Evolutionary conservation across 345 rosid genomes (phyloP).

Genomic region (Aquilaria sinensis): DNA sequence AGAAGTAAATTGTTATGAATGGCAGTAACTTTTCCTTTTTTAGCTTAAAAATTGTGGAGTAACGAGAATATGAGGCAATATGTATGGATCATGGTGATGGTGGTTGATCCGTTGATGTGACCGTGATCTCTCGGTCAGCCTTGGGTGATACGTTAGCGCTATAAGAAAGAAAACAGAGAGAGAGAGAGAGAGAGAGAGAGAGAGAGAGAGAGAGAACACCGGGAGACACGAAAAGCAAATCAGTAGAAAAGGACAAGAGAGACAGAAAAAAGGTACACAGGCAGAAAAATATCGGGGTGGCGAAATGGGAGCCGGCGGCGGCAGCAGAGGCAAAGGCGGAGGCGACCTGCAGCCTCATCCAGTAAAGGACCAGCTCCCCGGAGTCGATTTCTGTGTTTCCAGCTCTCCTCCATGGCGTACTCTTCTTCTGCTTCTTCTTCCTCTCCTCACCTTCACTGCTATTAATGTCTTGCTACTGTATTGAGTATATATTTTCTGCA

Average conservation of each 20-base stretch:
- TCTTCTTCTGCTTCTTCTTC: neutral
- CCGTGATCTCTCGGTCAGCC: no score
- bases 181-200: no score
- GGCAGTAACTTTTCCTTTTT: no score
- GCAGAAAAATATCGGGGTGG: conserved; percentile 27
- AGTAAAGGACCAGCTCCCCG: conserved; percentile 81
- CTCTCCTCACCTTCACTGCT: neutral
- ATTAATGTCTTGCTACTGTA: neutral
- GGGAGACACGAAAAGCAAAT: neutral
- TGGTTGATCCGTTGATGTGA: no score
- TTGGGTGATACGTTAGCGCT: no score
- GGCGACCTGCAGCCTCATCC: conserved; percentile 81
- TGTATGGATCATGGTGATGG: no score
- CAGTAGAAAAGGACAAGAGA: neutral
- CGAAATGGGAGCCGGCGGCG: conserved; percentile 27
- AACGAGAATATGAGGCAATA: no score
- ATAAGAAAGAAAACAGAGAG: no score
- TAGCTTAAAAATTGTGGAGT: no score
- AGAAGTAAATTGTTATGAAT: no score
- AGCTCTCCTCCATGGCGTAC: conserved; percentile 87
- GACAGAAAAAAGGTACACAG: neutral
- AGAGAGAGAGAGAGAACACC: neutral
- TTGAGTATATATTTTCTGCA: neutral
- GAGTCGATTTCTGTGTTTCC: conserved; percentile 63
- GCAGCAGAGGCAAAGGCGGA: conserved; percentile 19